Percentiles rank a stretch among this genome's conserved stretches.
These are phyloP conservation scores for Cyathus striatus DNA, from an alignment of 768 basidiomycete species.

Conservation along the genomic window DNA sequence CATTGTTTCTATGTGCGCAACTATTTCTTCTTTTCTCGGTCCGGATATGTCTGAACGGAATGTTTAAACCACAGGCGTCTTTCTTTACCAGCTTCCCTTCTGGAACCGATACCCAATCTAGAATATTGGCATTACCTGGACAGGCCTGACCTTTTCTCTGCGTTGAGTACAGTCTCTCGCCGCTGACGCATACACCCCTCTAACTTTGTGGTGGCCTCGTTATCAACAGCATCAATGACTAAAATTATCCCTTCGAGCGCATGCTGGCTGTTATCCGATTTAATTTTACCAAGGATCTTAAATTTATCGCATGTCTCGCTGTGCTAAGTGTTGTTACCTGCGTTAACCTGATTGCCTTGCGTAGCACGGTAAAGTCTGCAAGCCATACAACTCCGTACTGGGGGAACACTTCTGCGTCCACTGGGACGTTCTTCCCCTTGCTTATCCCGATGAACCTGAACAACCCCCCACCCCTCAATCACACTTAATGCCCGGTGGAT, in stretches of 20 bases:
- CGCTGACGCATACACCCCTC: no score
- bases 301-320: slow-evolving; percentile 68
- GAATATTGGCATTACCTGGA: slow-evolving; percentile 97
- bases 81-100: slow-evolving; percentile 86
- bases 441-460: slow-evolving; percentile 41
- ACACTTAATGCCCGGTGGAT: slow-evolving; percentile 22
- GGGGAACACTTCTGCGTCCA: slow-evolving; percentile 88
- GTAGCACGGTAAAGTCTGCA: slow-evolving; percentile 88
- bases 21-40: slow-evolving; percentile 1
- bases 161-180: slow-evolving; percentile 50
- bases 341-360: slow-evolving; percentile 3
- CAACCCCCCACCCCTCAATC: slow-evolving; percentile 41
- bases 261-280: slow-evolving; percentile 92
- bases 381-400: slow-evolving; percentile 85
- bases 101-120: slow-evolving; percentile 93
- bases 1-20: slow-evolving; percentile 83
- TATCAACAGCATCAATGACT: slow-evolving; percentile 82
- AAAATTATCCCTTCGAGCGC: slow-evolving; percentile 86
- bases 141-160: slow-evolving; percentile 85
- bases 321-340: slow-evolving; percentile 1
- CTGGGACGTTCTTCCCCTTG: slow-evolving; percentile 72
- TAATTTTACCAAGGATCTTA: slow-evolving; percentile 89
- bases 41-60: background rate
- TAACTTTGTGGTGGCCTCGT: background rate
- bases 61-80: slow-evolving; percentile 56